Conservation (phyloP, 2,329 filamentous ascomycete genomes). For the Mycosphaerelloides madeirae region DNA sequence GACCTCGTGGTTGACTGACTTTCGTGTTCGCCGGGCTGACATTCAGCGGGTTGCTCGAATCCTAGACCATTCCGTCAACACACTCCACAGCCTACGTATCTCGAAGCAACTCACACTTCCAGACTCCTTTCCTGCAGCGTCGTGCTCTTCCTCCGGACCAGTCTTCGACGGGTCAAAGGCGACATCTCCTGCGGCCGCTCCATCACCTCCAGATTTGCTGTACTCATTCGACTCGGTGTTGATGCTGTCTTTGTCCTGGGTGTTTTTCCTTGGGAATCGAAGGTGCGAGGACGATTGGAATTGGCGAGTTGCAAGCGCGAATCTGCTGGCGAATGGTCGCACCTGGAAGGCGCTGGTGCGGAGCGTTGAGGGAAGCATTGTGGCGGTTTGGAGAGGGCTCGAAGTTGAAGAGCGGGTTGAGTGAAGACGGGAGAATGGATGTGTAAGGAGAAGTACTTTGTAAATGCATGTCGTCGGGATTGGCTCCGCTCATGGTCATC, state of each 20-base stretch:
- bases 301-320: constrained; percentile 13
- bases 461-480: too few relatives aligned
- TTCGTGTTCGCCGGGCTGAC: constrained; percentile 58
- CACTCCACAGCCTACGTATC: not conserved
- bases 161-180: constrained; percentile 68
- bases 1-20: constrained; percentile 47
- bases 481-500: too few relatives aligned
- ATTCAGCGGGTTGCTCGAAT: constrained; percentile 49
- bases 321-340: constrained; percentile 3
- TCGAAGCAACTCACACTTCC: constrained; percentile 15
- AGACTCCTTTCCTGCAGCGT: constrained; percentile 33
- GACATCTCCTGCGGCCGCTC: constrained; percentile 53
- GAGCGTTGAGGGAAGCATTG: constrained; percentile 12
- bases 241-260: constrained; percentile 54
- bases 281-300: constrained; percentile 21
- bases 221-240: constrained; percentile 63
- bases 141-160: constrained; percentile 57
- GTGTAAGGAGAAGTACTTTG: not conserved
- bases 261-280: constrained; percentile 37
- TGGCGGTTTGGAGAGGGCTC: not conserved
- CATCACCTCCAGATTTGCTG: constrained; percentile 62
- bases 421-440: not conserved
- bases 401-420: too few relatives aligned
- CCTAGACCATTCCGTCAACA: constrained; percentile 15
- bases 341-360: constrained; percentile 8